Evolutionary conservation across 148 eudicot species (phyloP), one percentile per base, ranked within the genome.

Genomic region (Chenopodium formosanum): DNA sequence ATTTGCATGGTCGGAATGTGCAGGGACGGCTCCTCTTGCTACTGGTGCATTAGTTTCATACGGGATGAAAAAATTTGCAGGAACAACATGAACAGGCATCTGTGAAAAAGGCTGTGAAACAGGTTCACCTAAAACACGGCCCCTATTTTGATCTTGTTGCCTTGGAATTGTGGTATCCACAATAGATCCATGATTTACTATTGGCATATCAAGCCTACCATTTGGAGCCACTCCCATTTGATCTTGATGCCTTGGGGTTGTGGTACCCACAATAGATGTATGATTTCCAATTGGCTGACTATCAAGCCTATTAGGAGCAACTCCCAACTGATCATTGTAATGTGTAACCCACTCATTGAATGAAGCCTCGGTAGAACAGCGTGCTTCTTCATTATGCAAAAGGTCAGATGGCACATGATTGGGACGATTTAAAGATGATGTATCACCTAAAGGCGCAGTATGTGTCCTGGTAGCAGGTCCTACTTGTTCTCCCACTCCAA

Each of bases 181-280:
- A 46, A 62, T 63, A 72, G 60, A 70, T 6, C 52, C 71, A 85
- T 73, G 63, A 34, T 70, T 58, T 78, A 70, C 86, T 50, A 63
- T 37, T 69, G 12, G 60, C 70, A 50, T 75, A 74, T 60, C 76
- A 56, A 74, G 50, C 77, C 80, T 82, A 73, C 80, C 64, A 63
- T 80, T 80, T 37, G 80, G 78, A 84, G 68, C 48, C 64, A 75
- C 56, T 78, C 77, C 48, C 37, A 77, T 73, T 78, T 85, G 86
- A 67, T 52, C 50, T 31, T 25, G 83, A 69, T 62, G 85, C 23
- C 80, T 66, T 23, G 53, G 44, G 75, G 62, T 58, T 32, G 27
- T 83, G 46, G 71, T 65, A 83, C 60, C 80, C 75, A 77, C 85
- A 46, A 62, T 48, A 72, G 60, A 70, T 6, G 60, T 74, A 85